phyloP scores from a whole-genome alignment of 2,329 filamentous ascomycete species.

The Pseudogymnoascus sp. region DNA sequence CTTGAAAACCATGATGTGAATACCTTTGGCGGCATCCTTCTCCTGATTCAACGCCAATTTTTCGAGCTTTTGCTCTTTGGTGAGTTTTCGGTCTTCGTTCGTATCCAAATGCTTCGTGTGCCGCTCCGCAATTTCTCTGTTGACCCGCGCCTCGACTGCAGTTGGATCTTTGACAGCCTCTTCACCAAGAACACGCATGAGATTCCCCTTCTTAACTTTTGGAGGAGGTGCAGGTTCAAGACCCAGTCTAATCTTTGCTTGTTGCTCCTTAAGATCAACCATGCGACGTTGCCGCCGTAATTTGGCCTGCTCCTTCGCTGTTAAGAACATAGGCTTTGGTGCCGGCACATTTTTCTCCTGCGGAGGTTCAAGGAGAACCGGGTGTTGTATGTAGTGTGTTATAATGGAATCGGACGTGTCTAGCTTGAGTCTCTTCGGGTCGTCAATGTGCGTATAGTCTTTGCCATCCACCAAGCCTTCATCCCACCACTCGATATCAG shows the following conservation, averaged over 20 bases:
- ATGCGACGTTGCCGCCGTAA: constrained; percentile 82
- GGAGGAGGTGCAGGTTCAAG: constrained; percentile 84
- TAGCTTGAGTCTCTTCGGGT: constrained; percentile 63
- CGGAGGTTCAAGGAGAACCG: constrained; percentile 81
- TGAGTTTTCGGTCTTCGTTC: constrained; percentile 83
- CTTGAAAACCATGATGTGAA: constrained; percentile 82
- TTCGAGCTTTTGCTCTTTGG: constrained; percentile 77
- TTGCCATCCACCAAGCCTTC: constrained; percentile 73
- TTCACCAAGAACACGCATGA: constrained; percentile 94
- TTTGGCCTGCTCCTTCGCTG: constrained; percentile 84
- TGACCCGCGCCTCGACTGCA: constrained; percentile 90
- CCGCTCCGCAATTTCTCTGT: constrained; percentile 84
- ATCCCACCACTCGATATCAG: constrained; percentile 96
- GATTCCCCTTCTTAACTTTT: constrained; percentile 94
- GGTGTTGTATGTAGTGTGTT: constrained; percentile 87
- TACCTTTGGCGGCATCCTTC: constrained; percentile 79
- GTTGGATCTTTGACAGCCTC: constrained; percentile 87
- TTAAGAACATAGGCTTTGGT: constrained; percentile 88
- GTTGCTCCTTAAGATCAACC: constrained; percentile 90
- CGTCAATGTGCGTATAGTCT: constrained; percentile 65
- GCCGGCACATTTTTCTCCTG: constrained; percentile 76
- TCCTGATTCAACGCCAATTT: constrained; percentile 80
- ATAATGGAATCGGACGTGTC: constrained; percentile 76
- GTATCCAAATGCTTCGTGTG: constrained; percentile 67
- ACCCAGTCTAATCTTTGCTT: constrained; percentile 90